phyloP scores from a whole-genome alignment of 805 yeast genomes.

The Kodamaea sagamina region DNA sequence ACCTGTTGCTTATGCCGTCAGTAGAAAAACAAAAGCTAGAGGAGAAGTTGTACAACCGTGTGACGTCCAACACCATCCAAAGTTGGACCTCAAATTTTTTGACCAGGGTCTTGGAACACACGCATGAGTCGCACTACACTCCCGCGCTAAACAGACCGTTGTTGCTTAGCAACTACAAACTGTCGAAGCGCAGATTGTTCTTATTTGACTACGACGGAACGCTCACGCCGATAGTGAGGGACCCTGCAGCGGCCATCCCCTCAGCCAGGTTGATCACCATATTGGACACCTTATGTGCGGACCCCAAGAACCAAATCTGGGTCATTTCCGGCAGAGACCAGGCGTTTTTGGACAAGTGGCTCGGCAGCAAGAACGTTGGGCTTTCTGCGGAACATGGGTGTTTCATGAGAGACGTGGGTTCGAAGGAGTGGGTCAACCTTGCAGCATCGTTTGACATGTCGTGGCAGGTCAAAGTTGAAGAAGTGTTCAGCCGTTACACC shows the following conservation, averaged over 20 bases:
- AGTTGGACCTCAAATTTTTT: slow-evolving; percentile 74
- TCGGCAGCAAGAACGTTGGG: slow-evolving; percentile 74
- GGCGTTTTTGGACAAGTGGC: slow-evolving; percentile 82
- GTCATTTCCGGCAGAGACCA: slow-evolving; percentile 95
- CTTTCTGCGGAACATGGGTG: slow-evolving; percentile 98
- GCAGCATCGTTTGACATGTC: slow-evolving; percentile 85
- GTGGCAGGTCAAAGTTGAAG: slow-evolving; percentile 86
- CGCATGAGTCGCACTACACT: slow-evolving; percentile 48
- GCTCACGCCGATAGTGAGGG: slow-evolving; percentile 90
- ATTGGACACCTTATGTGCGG: slow-evolving; percentile 61
- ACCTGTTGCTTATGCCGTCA: slow-evolving; percentile 57
- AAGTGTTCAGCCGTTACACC: slow-evolving; percentile 71
- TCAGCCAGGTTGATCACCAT: slow-evolving; percentile 66
- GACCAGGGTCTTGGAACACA: slow-evolving; percentile 46
- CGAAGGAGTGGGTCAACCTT: slow-evolving; percentile 75
- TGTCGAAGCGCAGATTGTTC: slow-evolving; percentile 70
- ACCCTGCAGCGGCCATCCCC: slow-evolving; percentile 98
- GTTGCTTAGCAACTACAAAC: slow-evolving; percentile 57
- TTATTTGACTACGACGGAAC: slow-evolving; percentile 98
- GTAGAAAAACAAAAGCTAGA: slow-evolving; percentile 51
- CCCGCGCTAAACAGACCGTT: slow-evolving; percentile 80
- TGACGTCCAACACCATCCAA: slow-evolving; percentile 72
- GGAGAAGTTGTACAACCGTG: slow-evolving; percentile 58
- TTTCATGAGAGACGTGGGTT: slow-evolving; percentile 75
- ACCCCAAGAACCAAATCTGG: slow-evolving; percentile 88